Conservation (phyloP, 345 rosid species). For the Bruguiera gymnorhiza region DNA sequence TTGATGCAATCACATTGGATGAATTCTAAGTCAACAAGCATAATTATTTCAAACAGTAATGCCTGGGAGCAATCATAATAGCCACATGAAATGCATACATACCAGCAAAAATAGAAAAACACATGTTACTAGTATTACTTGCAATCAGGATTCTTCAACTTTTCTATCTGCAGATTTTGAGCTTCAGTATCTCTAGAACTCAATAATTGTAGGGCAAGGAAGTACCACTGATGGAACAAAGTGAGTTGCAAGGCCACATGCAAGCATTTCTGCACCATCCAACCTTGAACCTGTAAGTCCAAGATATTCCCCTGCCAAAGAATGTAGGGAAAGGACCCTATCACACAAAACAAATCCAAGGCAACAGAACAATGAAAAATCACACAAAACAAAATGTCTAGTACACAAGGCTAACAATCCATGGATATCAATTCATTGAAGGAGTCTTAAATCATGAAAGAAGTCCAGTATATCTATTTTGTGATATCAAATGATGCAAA, state of each 20-base stretch:
- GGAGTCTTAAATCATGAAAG: no score
- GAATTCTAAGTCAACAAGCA: background rate
- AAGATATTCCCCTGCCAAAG: slow-evolving; percentile 62
- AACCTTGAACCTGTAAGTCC: slow-evolving; percentile 74
- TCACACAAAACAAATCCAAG: background rate
- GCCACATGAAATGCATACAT: no score
- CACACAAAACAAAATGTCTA: no score
- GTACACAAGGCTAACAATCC: no score
- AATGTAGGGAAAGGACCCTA: background rate
- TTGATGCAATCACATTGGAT: no score
- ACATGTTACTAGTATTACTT: background rate
- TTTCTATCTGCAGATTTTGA: background rate
- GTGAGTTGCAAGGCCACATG: slow-evolving; percentile 90
- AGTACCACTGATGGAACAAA: slow-evolving; percentile 64
- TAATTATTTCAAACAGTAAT: no score
- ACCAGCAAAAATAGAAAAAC: background rate
- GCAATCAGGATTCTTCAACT: slow-evolving; percentile 12
- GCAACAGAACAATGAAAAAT: background rate
- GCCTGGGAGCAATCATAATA: no score
- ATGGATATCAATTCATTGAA: no score
- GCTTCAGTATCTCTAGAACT: background rate
- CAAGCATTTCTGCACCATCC: slow-evolving; percentile 82
- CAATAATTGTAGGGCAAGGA: background rate
- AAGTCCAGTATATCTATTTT: no score
- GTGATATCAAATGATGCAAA: no score